Conservation (phyloP, 768 basidiomycete species). For the Sporobolomyces pararoseus region DNA sequence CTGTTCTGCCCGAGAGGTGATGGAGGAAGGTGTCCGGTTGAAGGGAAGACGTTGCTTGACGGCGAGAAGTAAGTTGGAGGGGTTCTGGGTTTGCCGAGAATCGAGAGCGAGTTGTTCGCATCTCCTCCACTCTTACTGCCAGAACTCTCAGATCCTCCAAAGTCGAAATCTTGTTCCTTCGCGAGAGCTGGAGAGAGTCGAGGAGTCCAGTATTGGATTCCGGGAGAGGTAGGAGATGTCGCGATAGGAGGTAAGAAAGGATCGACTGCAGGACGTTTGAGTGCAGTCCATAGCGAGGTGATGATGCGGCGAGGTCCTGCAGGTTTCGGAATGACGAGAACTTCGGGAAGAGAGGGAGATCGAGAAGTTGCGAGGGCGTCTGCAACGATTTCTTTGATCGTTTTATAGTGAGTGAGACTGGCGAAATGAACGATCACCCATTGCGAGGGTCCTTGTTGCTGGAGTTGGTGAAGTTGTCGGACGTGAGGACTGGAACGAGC, state of each 20-base stretch:
- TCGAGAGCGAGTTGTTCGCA: slow-evolving; percentile 2
- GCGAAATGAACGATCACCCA: slow-evolving; percentile 82
- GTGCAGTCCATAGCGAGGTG: slow-evolving; percentile 84
- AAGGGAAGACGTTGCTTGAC: background rate
- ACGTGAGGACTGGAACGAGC: slow-evolving; percentile 74
- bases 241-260: slow-evolving; percentile 92
- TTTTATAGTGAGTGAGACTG: slow-evolving; percentile 79
- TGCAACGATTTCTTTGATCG: slow-evolving; percentile 78
- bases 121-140: background rate
- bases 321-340: slow-evolving; percentile 96
- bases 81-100: slow-evolving; percentile 36
- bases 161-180: slow-evolving; percentile 42
- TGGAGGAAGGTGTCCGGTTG: slow-evolving; percentile 18
- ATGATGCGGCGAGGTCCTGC: slow-evolving; percentile 90
- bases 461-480: slow-evolving; percentile 52
- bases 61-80: slow-evolving; percentile 31
- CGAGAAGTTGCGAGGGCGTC: slow-evolving; percentile 57
- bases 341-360: slow-evolving; percentile 61
- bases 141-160: slow-evolving; percentile 8
- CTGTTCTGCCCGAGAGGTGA: slow-evolving; percentile 34
- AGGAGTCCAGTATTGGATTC: slow-evolving; percentile 53
- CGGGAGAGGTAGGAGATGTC: slow-evolving; percentile 79
- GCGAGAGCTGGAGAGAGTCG: slow-evolving; percentile 48
- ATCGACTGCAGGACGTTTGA: slow-evolving; percentile 79
- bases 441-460: slow-evolving; percentile 15